These are phyloP conservation scores for Aureobasidium sp. DNA, from an alignment of 2,329 filamentous ascomycete species.

Conservation along the genomic window DNA sequence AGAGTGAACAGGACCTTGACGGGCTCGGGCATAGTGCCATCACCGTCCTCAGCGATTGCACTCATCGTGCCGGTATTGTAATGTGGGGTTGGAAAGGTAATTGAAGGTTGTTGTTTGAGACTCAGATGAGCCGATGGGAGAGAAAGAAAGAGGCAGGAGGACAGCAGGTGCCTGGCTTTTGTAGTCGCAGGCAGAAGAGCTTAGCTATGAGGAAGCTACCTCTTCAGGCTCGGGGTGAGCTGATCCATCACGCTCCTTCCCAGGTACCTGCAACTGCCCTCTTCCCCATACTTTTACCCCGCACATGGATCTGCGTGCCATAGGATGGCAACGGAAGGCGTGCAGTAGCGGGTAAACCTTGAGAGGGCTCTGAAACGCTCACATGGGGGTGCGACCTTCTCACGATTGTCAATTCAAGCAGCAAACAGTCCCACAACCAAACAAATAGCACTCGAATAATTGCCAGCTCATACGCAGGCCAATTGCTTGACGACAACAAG, in stretches of 20 bases:
- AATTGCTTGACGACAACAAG: not conserved
- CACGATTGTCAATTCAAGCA: not conserved
- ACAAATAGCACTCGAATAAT: not conserved
- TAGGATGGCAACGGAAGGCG: conserved; percentile 6
- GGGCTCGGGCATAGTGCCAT: conserved; percentile 28
- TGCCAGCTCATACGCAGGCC: not conserved
- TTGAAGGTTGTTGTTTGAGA: conserved; percentile 5
- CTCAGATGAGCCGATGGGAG: conserved; percentile 10
- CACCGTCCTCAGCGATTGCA: conserved; percentile 37
- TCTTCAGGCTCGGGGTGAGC: not conserved
- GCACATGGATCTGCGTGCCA: conserved; percentile 10
- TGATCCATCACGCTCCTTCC: conserved; percentile 3
- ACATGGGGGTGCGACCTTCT: not conserved
- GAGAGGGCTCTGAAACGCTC: conserved; percentile 7
- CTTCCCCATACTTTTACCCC: conserved; percentile 12
- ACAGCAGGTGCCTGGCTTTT: conserved; percentile 6
- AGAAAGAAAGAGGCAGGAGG: conserved; percentile 4
- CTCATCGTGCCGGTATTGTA: conserved; percentile 36
- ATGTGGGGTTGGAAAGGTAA: not conserved
- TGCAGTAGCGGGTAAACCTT: conserved; percentile 11
- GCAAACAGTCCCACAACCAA: not conserved
- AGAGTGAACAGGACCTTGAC: conserved; percentile 55
- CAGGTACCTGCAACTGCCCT: conserved; percentile 1
- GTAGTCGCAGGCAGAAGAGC: not conserved
- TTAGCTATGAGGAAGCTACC: conserved; percentile 1